Conservation (phyloP, 163 green algal species). For the Prototheca cutis region DNA sequence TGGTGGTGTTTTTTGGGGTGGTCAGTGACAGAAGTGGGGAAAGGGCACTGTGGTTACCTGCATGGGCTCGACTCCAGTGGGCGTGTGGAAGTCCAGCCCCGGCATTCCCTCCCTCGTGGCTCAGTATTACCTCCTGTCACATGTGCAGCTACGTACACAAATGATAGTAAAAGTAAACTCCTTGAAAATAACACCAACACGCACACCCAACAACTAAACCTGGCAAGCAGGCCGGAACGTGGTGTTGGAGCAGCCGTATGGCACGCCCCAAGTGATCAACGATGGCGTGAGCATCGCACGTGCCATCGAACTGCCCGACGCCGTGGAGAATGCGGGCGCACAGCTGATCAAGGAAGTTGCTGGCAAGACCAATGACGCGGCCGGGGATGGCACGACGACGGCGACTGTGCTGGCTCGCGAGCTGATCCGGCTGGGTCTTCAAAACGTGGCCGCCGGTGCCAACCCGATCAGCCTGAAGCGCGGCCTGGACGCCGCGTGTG, state of each 20-base stretch:
- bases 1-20: no score
- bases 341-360: constrained; percentile 99
- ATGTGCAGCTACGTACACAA: no score
- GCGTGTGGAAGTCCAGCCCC: no score
- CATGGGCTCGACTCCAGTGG: no score
- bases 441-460: constrained; percentile 80
- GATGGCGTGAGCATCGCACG: constrained; percentile 97
- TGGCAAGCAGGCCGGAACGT: constrained; percentile 97
- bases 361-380: constrained; percentile 94
- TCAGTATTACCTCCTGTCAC: no score
- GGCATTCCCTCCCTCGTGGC: no score
- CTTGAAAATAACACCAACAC: no score
- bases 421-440: constrained; percentile 89
- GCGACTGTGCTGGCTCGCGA: constrained; percentile 90
- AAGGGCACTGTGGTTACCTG: no score
- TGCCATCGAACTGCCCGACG: constrained; percentile 91
- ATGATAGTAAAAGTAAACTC: no score
- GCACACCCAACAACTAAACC: no score
- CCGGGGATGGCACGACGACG: constrained; percentile 97
- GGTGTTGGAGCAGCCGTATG: constrained; percentile 94
- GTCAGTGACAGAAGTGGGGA: no score
- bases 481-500: constrained; percentile 93
- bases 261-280: constrained; percentile 96
- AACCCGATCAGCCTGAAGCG: constrained; percentile 97
- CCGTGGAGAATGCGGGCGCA: constrained; percentile 96